Evolutionary conservation across 2,329 filamentous ascomycete species (phyloP).

Genomic region (Sporothrix mexicana): DNA sequence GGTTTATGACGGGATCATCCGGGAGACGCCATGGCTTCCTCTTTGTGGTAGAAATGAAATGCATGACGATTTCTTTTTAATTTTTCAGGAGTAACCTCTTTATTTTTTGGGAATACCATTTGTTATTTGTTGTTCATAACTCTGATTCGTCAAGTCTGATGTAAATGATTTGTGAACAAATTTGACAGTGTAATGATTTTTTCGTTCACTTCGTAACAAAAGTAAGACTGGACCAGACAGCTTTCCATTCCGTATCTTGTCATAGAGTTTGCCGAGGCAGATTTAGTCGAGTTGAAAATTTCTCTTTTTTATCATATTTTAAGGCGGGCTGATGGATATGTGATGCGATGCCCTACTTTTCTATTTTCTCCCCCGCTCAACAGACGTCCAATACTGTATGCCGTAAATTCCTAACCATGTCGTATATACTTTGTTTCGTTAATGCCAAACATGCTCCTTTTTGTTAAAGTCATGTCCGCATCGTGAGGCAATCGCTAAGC

Average conservation of each 20-base stretch:
- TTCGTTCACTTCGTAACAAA: too few species aligned
- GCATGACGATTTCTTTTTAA: constrained; percentile 5
- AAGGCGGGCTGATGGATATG: background rate
- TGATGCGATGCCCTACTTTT: background rate
- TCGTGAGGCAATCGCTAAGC: background rate
- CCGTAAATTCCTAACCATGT: constrained; percentile 17
- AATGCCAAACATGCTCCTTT: background rate
- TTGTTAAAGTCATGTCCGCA: background rate
- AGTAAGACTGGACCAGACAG: too few species aligned
- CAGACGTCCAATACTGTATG: background rate
- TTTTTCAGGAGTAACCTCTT: constrained; percentile 20
- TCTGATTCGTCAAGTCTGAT: too few species aligned
- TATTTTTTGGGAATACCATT: constrained; percentile 27
- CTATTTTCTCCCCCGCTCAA: background rate
- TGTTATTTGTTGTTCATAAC: constrained; percentile 14
- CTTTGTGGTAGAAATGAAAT: constrained; percentile 19
- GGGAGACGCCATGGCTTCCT: background rate
- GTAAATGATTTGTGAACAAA: too few species aligned
- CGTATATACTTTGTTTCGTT: constrained; percentile 4
- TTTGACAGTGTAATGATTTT: too few species aligned
- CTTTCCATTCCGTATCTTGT: too few species aligned
- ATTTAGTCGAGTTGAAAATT: background rate
- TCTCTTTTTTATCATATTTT: constrained; percentile 4
- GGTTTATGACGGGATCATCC: constrained; percentile 9
- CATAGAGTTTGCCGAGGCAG: background rate